Conservation (phyloP, 495 filamentous ascomycete genomes). For the Bombardia bombarda region DNA sequence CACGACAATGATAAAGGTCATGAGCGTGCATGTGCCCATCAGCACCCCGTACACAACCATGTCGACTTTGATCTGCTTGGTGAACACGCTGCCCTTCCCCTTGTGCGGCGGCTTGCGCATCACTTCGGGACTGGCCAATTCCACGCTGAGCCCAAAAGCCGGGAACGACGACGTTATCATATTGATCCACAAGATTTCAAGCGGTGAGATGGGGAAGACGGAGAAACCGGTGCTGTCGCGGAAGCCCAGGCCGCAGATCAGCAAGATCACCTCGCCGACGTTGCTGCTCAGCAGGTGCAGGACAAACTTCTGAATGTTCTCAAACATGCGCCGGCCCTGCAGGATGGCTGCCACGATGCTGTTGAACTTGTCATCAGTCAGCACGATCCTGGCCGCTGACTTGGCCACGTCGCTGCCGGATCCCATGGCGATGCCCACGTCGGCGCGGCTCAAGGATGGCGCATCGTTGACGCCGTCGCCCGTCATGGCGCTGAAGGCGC, state of each 20-base stretch:
- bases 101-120: constrained; percentile 67
- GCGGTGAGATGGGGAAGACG: constrained; percentile 66
- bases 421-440: constrained; percentile 84
- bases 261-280: constrained; percentile 63
- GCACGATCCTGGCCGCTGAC: constrained; percentile 76
- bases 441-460: constrained; percentile 66
- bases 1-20: constrained; percentile 60
- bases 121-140: constrained; percentile 57
- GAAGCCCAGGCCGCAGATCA: constrained; percentile 66
- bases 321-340: constrained; percentile 66
- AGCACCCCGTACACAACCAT: constrained; percentile 67
- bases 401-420: constrained; percentile 87
- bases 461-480: constrained; percentile 85
- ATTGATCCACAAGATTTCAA: constrained; percentile 75
- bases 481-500: constrained; percentile 54
- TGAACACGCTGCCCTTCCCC: constrained; percentile 61
- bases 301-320: constrained; percentile 79
- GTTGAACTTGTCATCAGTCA: constrained; percentile 86
- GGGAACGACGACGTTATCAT: constrained; percentile 69
- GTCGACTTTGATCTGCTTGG: constrained; percentile 57
- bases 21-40: constrained; percentile 60
- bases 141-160: constrained; percentile 66
- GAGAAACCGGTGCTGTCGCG: constrained; percentile 55
- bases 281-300: constrained; percentile 67
- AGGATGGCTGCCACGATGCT: constrained; percentile 67